These are phyloP conservation scores for Inga oerstediana DNA, from an alignment of 306 rosid species.

Conservation along the genomic window DNA sequence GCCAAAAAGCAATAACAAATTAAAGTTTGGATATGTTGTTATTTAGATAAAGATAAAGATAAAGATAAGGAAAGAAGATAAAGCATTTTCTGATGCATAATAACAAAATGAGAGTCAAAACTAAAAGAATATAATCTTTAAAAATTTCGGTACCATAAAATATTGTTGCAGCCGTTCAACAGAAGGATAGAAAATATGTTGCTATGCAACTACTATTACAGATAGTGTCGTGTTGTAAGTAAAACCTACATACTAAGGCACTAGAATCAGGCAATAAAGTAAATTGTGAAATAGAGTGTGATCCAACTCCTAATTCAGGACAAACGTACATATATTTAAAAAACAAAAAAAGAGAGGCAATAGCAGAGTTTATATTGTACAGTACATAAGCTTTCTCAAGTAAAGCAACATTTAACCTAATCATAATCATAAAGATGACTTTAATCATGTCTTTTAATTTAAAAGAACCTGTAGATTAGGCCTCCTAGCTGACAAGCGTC, in stretches of 20 bases:
- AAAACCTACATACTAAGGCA: constrained; percentile 15
- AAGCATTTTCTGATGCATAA: neutral
- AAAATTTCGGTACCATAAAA: neutral
- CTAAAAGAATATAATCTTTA: neutral
- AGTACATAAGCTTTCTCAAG: constrained; percentile 3
- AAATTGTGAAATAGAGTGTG: neutral
- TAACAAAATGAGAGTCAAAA: neutral
- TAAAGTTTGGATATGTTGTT: neutral
- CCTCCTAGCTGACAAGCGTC: constrained; percentile 94
- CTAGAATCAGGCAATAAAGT: neutral
- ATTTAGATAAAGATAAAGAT: neutral
- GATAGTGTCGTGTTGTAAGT: neutral
- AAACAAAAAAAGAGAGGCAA: neutral
- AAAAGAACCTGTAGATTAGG: constrained; percentile 89
- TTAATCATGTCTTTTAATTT: constrained; percentile 18
- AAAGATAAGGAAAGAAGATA: neutral
- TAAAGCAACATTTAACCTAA: constrained; percentile 21
- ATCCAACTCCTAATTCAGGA: neutral
- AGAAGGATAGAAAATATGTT: neutral
- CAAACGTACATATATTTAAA: neutral
- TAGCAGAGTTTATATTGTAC: neutral
- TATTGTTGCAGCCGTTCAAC: neutral
- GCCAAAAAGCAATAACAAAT: neutral
- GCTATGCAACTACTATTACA: neutral
- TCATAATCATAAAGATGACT: constrained; percentile 10